Conservation (phyloP, 495 filamentous ascomycete species). For the Daldinia decipiens region DNA sequence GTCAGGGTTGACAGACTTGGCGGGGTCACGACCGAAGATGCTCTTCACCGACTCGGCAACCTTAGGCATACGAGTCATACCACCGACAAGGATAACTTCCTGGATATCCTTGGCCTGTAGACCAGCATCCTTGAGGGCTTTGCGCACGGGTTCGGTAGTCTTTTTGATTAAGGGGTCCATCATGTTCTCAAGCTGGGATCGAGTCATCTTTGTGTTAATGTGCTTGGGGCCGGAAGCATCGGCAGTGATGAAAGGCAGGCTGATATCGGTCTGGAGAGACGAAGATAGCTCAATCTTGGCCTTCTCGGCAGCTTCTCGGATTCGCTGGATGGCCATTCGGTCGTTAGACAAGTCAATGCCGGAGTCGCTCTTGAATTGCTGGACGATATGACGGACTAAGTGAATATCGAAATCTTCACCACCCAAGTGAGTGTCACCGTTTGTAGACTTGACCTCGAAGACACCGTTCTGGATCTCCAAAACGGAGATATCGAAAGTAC, state of each 20-base stretch:
- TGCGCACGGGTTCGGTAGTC: constrained; percentile 92
- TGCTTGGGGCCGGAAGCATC: constrained; percentile 95
- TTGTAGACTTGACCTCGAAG: constrained; percentile 98
- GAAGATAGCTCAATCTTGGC: constrained; percentile 99
- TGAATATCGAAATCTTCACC: constrained; percentile 98
- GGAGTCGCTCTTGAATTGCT: constrained; percentile 95
- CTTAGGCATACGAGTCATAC: constrained; percentile 99
- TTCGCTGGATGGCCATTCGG: constrained; percentile 99
- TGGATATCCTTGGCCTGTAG: constrained; percentile 96
- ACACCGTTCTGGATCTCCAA: constrained; percentile 98
- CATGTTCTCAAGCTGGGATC: constrained; percentile 90
- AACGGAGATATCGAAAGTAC: constrained; percentile 98
- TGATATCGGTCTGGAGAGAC: constrained; percentile 96
- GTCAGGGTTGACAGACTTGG: constrained; percentile 99
- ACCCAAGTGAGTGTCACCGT: constrained; percentile 97
- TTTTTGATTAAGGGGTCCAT: constrained; percentile 90
- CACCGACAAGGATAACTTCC: constrained; percentile 98
- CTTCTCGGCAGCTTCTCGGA: constrained; percentile 99
- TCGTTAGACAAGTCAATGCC: constrained; percentile 90
- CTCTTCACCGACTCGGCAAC: constrained; percentile 96
- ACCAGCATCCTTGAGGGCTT: constrained; percentile 96
- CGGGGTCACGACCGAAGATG: constrained; percentile 97
- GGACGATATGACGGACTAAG: constrained; percentile 93
- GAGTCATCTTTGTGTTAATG: constrained; percentile 95
- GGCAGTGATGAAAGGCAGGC: constrained; percentile 98